phyloP scores from a whole-genome alignment of 305 asterid species.

The Plantago lanceolata region DNA sequence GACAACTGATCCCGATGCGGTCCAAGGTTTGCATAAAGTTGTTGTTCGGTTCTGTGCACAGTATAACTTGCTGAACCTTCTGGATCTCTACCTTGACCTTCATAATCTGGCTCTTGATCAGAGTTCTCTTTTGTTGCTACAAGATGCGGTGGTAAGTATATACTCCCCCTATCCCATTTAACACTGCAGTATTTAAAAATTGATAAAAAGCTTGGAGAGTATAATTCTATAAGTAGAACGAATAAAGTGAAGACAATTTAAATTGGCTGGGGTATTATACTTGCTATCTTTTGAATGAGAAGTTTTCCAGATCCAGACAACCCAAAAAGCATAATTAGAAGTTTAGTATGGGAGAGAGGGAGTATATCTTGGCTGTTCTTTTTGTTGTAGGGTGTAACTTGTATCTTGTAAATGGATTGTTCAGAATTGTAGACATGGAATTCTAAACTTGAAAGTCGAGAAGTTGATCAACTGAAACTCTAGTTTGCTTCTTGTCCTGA shows the following conservation, averaged over 20 bases:
- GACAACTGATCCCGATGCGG: conserved; percentile 48
- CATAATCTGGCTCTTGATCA: conserved; percentile 74
- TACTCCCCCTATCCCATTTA: background rate
- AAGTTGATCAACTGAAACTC: conserved; percentile 21
- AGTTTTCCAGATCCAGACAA: too few relatives aligned
- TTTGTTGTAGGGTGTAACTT: conserved; percentile 13
- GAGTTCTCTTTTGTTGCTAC: conserved; percentile 53
- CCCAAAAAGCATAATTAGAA: conserved; percentile 8
- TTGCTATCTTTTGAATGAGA: too few relatives aligned
- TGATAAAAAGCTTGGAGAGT: background rate
- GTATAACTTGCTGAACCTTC: conserved; percentile 77
- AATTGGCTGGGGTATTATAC: too few relatives aligned
- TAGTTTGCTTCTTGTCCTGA: conserved; percentile 5
- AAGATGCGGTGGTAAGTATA: conserved; percentile 60
- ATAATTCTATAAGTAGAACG: too few relatives aligned
- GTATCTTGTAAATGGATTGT: conserved; percentile 14
- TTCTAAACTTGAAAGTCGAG: conserved; percentile 21
- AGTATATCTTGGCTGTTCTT: background rate
- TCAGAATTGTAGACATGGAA: background rate
- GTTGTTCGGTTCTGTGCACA: conserved; percentile 64
- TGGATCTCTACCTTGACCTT: conserved; percentile 83
- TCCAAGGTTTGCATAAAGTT: conserved; percentile 76
- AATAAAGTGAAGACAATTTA: too few relatives aligned
- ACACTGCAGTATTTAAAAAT: background rate
- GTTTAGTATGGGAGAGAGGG: background rate